Conservation (phyloP, 805 yeast genomes). For the Yarrowia keelungensis region DNA sequence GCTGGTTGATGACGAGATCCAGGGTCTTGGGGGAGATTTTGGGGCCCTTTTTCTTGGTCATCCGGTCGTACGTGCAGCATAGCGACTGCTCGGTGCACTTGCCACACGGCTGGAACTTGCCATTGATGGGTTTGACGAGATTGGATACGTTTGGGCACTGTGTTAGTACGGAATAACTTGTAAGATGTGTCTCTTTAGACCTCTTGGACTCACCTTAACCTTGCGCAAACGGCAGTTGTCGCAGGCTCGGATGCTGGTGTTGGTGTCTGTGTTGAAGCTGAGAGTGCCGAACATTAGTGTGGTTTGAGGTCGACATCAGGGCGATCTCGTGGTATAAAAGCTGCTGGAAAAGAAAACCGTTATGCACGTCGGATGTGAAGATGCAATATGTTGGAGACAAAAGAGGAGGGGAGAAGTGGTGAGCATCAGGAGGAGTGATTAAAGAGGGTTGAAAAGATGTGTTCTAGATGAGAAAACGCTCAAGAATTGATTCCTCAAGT, state of each 20-base stretch:
- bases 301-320: background rate
- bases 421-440: too few species aligned
- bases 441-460: too few species aligned
- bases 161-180: background rate
- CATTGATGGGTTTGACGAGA: conserved; percentile 16
- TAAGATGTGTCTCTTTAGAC: too few species aligned
- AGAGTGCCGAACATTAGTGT: conserved; percentile 16
- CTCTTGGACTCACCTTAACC: conserved; percentile 7
- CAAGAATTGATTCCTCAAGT: too few species aligned
- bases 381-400: background rate
- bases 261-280: conserved; percentile 10
- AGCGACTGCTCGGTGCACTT: conserved; percentile 13
- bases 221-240: conserved; percentile 15
- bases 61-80: conserved; percentile 1
- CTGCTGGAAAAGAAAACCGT: conserved; percentile 4
- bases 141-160: conserved; percentile 11
- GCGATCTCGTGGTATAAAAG: conserved; percentile 1
- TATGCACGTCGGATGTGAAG: conserved; percentile 16
- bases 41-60: conserved; percentile 17
- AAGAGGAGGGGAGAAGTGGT: background rate
- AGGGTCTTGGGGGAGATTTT: conserved; percentile 21
- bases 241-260: conserved; percentile 8
- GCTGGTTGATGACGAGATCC: conserved; percentile 19
- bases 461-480: too few species aligned
- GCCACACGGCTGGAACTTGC: conserved; percentile 7